phyloP scores from a whole-genome alignment of 805 yeast genomes.

The Wickerhamiella dianesei region DNA sequence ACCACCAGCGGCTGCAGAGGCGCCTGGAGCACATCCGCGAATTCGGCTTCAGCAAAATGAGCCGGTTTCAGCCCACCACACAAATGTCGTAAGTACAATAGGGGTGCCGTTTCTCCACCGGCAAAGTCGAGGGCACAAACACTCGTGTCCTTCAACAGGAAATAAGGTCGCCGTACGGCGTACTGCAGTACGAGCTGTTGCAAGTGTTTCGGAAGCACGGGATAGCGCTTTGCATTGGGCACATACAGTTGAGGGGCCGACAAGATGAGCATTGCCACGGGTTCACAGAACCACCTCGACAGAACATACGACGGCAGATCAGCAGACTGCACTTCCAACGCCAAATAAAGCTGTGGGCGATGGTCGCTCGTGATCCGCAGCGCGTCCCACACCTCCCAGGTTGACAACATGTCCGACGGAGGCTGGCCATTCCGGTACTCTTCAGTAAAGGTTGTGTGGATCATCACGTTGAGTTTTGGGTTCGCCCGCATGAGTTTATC shows the following conservation, averaged over 20 bases:
- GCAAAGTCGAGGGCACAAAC: conserved; percentile 27
- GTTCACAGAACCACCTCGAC: conserved; percentile 57
- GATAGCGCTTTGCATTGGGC: conserved; percentile 46
- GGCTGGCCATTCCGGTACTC: conserved; percentile 29
- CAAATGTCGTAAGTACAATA: conserved; percentile 34
- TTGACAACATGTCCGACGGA: conserved; percentile 36
- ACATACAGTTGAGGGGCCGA: conserved; percentile 41
- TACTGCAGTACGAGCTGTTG: conserved; percentile 37
- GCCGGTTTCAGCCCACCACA: conserved; percentile 7
- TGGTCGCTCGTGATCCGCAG: conserved; percentile 44
- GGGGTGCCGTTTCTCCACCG: conserved; percentile 30
- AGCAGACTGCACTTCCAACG: conserved; percentile 57
- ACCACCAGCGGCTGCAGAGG: conserved; percentile 66
- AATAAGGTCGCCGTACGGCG: conserved; percentile 30
- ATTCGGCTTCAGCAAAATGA: conserved; percentile 4
- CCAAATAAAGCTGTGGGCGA: conserved; percentile 47
- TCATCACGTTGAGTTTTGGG: conserved; percentile 21
- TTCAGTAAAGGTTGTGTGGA: conserved; percentile 26
- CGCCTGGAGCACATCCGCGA: conserved; percentile 33
- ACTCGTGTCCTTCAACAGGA: conserved; percentile 34
- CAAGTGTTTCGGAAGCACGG: conserved; percentile 47
- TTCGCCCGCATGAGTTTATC: conserved; percentile 23
- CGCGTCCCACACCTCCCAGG: conserved; percentile 68
- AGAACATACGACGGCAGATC: conserved; percentile 38
- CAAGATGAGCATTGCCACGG: conserved; percentile 42